Evolutionary conservation across 176 grass and related monocot species (phyloP), one percentile per base, ranked within the genome.

Genomic region (Ensete ventricosum): DNA sequence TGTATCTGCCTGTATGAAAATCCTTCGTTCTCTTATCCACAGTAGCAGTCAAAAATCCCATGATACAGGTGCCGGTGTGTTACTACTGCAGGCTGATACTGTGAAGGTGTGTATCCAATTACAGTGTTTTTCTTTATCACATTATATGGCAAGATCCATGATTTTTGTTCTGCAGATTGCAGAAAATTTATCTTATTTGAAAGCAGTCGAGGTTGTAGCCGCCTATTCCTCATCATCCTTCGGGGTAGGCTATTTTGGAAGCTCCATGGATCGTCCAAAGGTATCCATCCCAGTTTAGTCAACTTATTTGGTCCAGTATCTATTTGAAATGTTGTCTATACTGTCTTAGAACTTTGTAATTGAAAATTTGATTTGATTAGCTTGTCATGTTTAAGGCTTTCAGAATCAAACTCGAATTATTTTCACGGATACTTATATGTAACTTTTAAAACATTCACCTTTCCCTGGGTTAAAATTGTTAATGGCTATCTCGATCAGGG

Each of bases 191-290:
- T 62, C 69, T 79, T 22, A 50, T 65, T 80, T 93, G 29, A 83
- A 87, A 74, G 87, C 84, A 1, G 58, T 76, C 8, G 94, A 97
- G 81, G 48, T 97, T 17, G 90, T 88, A 83, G 94, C 90, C 52
- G 94, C 88, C 12, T 93, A 93, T 75, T 91, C 90, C 1, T 97
- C 94, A 0, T 68, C 85, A n/a, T 97, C 94, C 24, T 91, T 93
- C 71, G 94, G 88, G 55, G 75, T 91, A 8, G 94, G 88, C 71
- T 93, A 97, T 77, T 85, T 93, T 2, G 90, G 84, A 48, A 97
- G 82, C 77, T 83, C 80, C 69, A 97, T 97, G 90, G 85, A 74
- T 62, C 67, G 22, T 66, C 90, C 94, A 70, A 93, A 93, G 90
- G 88, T 93, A 69, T 24, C 29, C 48, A 49, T 27, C 34, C 34